Conservation (phyloP, 306 rosid genomes). For the Lathyrus oleraceus region DNA sequence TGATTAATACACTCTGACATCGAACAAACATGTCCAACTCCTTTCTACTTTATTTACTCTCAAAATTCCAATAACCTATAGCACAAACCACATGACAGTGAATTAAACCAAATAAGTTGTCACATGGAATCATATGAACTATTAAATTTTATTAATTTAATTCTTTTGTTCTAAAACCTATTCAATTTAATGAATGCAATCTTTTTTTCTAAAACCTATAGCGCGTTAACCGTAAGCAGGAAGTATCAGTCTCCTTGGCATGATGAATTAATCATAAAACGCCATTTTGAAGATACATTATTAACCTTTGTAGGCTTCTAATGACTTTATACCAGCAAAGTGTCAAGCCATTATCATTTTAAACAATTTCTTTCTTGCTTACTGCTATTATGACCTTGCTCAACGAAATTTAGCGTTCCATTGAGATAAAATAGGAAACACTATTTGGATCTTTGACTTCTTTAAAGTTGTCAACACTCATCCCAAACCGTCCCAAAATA, state of each 20-base stretch:
- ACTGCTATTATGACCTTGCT: background rate
- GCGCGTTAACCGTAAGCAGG: background rate
- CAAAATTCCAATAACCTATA: constrained; percentile 28
- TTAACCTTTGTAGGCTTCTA: constrained; percentile 18
- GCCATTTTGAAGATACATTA: background rate
- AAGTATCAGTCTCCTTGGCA: constrained; percentile 21
- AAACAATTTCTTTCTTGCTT: constrained; percentile 8
- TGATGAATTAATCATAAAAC: constrained; percentile 24
- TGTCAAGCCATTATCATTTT: constrained; percentile 18
- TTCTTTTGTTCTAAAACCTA: background rate
- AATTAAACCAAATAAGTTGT: background rate
- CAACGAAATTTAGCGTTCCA: too few relatives aligned
- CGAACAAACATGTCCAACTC: constrained; percentile 21
- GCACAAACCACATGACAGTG: constrained; percentile 4
- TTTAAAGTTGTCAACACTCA: too few relatives aligned
- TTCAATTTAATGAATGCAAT: too few relatives aligned
- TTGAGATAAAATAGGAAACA: too few relatives aligned
- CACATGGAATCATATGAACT: background rate
- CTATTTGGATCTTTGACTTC: too few relatives aligned
- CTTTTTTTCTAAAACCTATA: too few relatives aligned
- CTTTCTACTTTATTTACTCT: background rate
- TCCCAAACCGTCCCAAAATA: too few relatives aligned
- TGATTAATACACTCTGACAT: constrained; percentile 11
- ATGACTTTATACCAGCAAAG: constrained; percentile 4
- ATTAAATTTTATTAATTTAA: background rate